These are phyloP conservation scores for Salix suchowensis DNA, from an alignment of 345 rosid species.

Conservation along the genomic window DNA sequence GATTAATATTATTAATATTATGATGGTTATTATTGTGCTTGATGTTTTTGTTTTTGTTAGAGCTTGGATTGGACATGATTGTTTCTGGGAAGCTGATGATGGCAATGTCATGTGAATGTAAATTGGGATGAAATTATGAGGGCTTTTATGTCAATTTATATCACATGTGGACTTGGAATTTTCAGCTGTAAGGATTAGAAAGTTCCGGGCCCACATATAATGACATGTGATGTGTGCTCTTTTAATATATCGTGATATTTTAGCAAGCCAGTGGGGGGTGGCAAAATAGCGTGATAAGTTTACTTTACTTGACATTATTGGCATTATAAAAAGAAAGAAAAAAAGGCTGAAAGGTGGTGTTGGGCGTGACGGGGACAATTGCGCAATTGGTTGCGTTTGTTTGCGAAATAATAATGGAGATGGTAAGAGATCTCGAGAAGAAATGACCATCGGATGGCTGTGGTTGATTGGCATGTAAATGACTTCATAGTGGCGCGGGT, in stretches of 20 bases:
- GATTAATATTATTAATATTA: constrained; percentile 21
- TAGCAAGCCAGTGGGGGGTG: background rate
- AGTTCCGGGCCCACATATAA: constrained; percentile 10
- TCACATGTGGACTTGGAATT: constrained; percentile 3
- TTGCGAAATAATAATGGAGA: background rate
- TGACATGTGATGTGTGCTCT: constrained; percentile 13
- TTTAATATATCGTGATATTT: constrained; percentile 15
- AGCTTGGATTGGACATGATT: background rate
- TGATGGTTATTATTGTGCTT: constrained; percentile 22
- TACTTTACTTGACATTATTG: constrained; percentile 1
- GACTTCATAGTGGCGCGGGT: constrained; percentile 15
- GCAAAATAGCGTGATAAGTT: constrained; percentile 18
- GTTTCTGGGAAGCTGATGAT: background rate
- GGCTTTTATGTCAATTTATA: constrained; percentile 12
- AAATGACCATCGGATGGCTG: constrained; percentile 21
- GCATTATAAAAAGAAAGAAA: background rate
- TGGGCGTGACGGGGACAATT: constrained; percentile 27
- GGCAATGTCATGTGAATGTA: constrained; percentile 30
- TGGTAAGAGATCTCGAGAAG: background rate
- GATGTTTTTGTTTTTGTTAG: background rate
- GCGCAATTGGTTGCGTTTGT: constrained; percentile 18
- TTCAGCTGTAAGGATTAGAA: constrained; percentile 5
- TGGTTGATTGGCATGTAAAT: background rate
- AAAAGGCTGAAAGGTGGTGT: constrained; percentile 10
- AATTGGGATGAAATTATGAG: background rate